These are phyloP conservation scores for Russula sp. DNA, from an alignment of 768 basidiomycete species.

Conservation along the genomic window DNA sequence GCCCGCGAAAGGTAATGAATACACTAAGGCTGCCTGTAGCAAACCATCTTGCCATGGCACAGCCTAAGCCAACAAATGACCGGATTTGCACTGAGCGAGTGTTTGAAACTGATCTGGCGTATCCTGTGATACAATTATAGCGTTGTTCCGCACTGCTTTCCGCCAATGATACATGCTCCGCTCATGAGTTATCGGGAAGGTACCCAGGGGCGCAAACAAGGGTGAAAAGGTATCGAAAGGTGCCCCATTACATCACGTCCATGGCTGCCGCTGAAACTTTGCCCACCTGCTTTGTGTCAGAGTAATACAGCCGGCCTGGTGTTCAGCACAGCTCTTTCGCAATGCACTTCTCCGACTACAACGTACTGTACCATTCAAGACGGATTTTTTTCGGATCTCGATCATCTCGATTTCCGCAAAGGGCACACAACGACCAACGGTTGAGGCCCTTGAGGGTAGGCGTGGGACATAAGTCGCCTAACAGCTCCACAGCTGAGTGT, in stretches of 20 bases:
- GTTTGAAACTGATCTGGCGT: constrained; percentile 5
- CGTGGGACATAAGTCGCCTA: neutral
- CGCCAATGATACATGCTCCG: neutral
- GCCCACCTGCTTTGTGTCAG: neutral
- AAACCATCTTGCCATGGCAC: neutral
- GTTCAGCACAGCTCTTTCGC: neutral
- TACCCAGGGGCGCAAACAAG: too few species aligned
- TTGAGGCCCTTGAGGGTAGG: neutral
- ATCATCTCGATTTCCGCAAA: constrained; percentile 2
- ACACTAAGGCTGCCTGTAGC: neutral
- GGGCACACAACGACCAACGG: neutral
- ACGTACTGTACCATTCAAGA: neutral
- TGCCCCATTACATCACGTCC: neutral
- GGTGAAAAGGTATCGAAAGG: too few species aligned
- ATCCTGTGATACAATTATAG: neutral
- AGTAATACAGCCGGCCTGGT: neutral
- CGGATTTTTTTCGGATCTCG: neutral
- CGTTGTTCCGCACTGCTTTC: neutral
- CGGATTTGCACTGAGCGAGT: constrained; percentile 9
- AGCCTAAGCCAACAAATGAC: neutral
- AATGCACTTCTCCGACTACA: neutral
- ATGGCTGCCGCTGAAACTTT: neutral
- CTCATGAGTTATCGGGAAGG: neutral
- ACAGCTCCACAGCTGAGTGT: neutral
- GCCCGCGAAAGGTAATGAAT: neutral